Base-by-base conservation (phyloP, 2,329 filamentous ascomycete genomes). In the Fusarium sp. region DNA sequence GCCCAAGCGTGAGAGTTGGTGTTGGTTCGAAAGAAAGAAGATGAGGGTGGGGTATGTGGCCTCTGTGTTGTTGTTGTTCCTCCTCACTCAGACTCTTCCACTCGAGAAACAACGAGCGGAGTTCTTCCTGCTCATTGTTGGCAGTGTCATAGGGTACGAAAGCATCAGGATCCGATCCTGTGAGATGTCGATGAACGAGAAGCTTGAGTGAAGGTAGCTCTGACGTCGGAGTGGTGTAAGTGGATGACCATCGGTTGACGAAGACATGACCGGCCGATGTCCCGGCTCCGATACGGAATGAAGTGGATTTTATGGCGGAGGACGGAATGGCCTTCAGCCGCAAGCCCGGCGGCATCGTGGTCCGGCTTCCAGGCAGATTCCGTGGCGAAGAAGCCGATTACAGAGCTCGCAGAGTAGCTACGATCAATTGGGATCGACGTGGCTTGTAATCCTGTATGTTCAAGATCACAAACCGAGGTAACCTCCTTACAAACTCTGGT, bases 1-100 rank as follows among this genome's bases (percentile, higher is more conserved):
- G 92, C 61, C 96, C 96, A 73, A 95, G 93, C 19, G 96, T 98
- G 83, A 96, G 98, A 52, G 95, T 94, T 3, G 95, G 94, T 38
- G 88, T 84, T 53, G 95, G 93, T 60, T 94, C 91, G 82, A 97
- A 96, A 72, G 94, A 95, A 71, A 98, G 86, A 73, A 98, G 86
- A 37, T 89, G 90, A 32, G 94, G 93, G 19, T 86, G 84, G 2
- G 92, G 92, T 13, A 52, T 52, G 87, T 81, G 9, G 57, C 49
- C 25, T 47, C 32, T n/a, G 32, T 21, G 57, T 28, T 73, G 64
- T n/a, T 73, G 64, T 19, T 73, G 40, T 37, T 71, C 57, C 23
- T 71, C 57, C 23, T 77, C 56, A 25, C 75, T 30, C 52, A 77
- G 62, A 66, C 72, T 74, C 54, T 83, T 84, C 79, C 81, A 83